These are phyloP conservation scores for Xylariomycetidae sp. DNA, from an alignment of 2,329 filamentous ascomycete genomes.

Conservation along the genomic window DNA sequence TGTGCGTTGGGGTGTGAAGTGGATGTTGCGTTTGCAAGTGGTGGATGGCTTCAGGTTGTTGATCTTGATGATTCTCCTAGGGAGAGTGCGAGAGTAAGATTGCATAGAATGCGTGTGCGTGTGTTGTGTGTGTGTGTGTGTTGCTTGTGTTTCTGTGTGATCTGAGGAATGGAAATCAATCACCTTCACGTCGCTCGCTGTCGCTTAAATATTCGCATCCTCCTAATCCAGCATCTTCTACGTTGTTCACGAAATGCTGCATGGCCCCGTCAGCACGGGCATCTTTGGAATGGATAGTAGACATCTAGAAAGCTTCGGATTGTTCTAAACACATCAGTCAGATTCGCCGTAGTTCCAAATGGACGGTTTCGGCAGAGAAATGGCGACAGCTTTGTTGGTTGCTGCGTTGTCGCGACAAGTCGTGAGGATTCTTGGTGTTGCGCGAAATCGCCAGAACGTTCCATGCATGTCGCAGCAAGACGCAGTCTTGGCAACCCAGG, in stretches of 20 bases:
- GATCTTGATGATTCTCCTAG: slow-evolving; percentile 22
- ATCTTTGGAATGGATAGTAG: slow-evolving; percentile 8
- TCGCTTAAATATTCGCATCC: slow-evolving; percentile 25
- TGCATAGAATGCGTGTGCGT: slow-evolving; percentile 16
- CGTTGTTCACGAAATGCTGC: slow-evolving; percentile 21
- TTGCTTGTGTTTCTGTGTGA: slow-evolving; percentile 17
- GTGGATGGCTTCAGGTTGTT: slow-evolving; percentile 6
- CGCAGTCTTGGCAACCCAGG: too few species aligned
- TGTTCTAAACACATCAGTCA: slow-evolving; percentile 10
- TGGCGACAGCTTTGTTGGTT: too few species aligned
- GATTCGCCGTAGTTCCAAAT: too few species aligned
- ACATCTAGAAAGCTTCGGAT: slow-evolving; percentile 23
- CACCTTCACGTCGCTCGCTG: slow-evolving; percentile 8
- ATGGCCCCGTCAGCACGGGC: slow-evolving; percentile 12
- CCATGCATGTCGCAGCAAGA: slow-evolving; percentile 7
- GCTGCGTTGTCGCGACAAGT: slow-evolving; percentile 13
- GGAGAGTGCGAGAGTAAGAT: slow-evolving; percentile 8
- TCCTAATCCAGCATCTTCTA: slow-evolving; percentile 14
- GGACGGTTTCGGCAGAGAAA: slow-evolving; percentile 7
- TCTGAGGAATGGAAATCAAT: slow-evolving; percentile 19
- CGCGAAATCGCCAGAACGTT: slow-evolving; percentile 25
- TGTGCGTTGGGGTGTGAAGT: slow-evolving; percentile 28
- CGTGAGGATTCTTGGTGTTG: slow-evolving; percentile 16
- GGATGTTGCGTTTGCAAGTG: slow-evolving; percentile 7
- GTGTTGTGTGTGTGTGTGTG: slow-evolving; percentile 9